These are phyloP conservation scores for Phytophthora boehmeriae DNA, from an alignment of 352 stramenopile genomes.

Conservation along the genomic window DNA sequence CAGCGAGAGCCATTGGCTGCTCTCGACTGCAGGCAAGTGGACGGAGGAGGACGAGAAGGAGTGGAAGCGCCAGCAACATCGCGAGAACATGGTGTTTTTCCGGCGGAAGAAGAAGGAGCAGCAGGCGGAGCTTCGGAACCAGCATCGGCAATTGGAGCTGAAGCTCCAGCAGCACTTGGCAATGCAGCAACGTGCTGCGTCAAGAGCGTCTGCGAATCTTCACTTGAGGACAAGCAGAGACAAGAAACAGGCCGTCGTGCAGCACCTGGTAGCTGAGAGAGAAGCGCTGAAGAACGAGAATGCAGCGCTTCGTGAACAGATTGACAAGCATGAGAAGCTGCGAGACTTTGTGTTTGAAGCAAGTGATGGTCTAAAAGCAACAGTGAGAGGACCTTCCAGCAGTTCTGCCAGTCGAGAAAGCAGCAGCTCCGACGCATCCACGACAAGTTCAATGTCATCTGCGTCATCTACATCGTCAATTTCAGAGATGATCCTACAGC, in stretches of 20 bases:
- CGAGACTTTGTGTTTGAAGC: slow-evolving; percentile 14
- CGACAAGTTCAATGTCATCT: slow-evolving; percentile 14
- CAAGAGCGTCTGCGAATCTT: slow-evolving; percentile 17
- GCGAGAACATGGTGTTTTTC: slow-evolving; percentile 61
- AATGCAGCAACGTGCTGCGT: slow-evolving; percentile 36
- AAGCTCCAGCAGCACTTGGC: slow-evolving; percentile 40
- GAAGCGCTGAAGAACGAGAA: slow-evolving; percentile 50
- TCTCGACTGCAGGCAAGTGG: slow-evolving; percentile 48
- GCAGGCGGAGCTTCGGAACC: slow-evolving; percentile 40
- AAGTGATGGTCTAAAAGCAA: slow-evolving; percentile 9
- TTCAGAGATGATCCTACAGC: slow-evolving; percentile 15
- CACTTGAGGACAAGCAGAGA: slow-evolving; percentile 2
- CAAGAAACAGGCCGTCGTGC: slow-evolving; percentile 20
- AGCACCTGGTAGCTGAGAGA: slow-evolving; percentile 39
- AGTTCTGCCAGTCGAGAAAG: slow-evolving; percentile 21
- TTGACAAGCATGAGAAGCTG: slow-evolving; percentile 33
- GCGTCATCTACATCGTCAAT: slow-evolving; percentile 25
- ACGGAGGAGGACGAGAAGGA: slow-evolving; percentile 55
- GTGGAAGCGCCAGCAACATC: slow-evolving; percentile 55
- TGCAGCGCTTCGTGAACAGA: slow-evolving; percentile 30
- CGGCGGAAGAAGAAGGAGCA: slow-evolving; percentile 57
- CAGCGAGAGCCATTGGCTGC: slow-evolving; percentile 50
- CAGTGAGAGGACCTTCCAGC: slow-evolving; percentile 13
- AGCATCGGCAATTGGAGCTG: slow-evolving; percentile 44
- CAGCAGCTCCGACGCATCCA: slow-evolving; percentile 34